Evolutionary conservation across 2,329 filamentous ascomycete species (phyloP).

Genomic region (Fusarium anguioides): DNA sequence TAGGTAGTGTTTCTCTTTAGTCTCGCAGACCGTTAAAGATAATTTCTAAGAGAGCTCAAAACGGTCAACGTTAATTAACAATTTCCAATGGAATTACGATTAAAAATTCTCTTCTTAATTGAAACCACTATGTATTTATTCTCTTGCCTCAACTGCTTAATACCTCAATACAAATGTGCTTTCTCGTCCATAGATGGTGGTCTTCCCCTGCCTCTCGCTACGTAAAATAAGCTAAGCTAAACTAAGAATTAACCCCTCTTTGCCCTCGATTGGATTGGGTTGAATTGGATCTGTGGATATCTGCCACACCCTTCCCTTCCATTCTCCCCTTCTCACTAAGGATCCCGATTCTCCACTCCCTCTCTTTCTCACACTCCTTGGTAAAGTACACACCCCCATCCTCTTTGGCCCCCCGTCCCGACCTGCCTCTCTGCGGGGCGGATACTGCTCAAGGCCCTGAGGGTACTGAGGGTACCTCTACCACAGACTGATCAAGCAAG

Average conservation of each 20-base stretch:
- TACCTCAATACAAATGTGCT: background rate
- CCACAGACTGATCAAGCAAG: constrained; percentile 17
- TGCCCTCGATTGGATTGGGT: constrained; percentile 14
- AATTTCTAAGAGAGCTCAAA: background rate
- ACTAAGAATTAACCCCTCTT: constrained; percentile 28
- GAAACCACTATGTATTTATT: background rate
- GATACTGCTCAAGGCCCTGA: constrained; percentile 39
- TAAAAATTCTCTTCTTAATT: background rate
- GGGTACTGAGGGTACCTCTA: constrained; percentile 26
- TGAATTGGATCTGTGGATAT: constrained; percentile 18
- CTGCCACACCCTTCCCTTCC: constrained; percentile 30
- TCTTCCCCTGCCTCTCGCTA: constrained; percentile 17
- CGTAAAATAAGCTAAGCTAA: constrained; percentile 1
- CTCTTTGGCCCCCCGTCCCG: constrained; percentile 42
- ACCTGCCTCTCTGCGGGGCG: constrained; percentile 36
- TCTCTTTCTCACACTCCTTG: constrained; percentile 4
- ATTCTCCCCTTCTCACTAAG: constrained; percentile 21
- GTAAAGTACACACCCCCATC: constrained; percentile 26
- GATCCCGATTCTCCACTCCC: constrained; percentile 1
- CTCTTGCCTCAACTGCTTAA: background rate
- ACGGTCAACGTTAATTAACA: background rate
- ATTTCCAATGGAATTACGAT: background rate
- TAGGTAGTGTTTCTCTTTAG: constrained; percentile 6
- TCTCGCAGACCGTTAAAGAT: background rate
- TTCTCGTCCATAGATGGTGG: background rate